These are phyloP conservation scores for Chenopodium album DNA, from an alignment of 148 eudicot species.

Conservation along the genomic window DNA sequence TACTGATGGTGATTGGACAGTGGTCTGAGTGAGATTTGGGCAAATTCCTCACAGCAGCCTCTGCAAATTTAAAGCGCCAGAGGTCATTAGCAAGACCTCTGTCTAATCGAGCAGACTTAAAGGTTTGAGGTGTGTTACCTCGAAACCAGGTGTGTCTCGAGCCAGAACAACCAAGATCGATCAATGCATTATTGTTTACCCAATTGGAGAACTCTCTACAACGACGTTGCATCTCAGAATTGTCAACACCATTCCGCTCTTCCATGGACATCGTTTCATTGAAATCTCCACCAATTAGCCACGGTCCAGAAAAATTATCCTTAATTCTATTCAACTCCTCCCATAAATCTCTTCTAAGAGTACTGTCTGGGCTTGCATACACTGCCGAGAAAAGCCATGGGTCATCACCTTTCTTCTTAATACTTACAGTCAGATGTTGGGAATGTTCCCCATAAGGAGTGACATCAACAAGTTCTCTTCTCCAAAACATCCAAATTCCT, in stretches of 20 bases:
- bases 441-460: background rate
- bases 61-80: too few relatives aligned
- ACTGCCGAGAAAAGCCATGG: constrained; percentile 1
- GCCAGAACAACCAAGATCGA: background rate
- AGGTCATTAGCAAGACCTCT: too few relatives aligned
- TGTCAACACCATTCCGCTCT: background rate
- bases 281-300: background rate
- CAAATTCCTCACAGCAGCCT: background rate
- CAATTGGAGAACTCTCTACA: background rate
- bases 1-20: background rate
- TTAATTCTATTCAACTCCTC: background rate
- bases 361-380: background rate
- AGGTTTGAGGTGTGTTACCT: background rate
- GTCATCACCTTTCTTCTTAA: background rate
- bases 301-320: fast-evolving
- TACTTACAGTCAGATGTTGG: background rate
- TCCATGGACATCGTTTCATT: background rate
- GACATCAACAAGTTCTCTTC: background rate
- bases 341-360: background rate
- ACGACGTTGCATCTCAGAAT: background rate
- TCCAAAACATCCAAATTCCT: background rate
- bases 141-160: background rate
- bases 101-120: too few relatives aligned
- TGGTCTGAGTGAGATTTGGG: background rate
- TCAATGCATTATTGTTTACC: background rate